Percentiles rank a stretch among this genome's conserved stretches.
phyloP scores from a whole-genome alignment of 768 basidiomycete genomes.

The Tylopilus balloui region DNA sequence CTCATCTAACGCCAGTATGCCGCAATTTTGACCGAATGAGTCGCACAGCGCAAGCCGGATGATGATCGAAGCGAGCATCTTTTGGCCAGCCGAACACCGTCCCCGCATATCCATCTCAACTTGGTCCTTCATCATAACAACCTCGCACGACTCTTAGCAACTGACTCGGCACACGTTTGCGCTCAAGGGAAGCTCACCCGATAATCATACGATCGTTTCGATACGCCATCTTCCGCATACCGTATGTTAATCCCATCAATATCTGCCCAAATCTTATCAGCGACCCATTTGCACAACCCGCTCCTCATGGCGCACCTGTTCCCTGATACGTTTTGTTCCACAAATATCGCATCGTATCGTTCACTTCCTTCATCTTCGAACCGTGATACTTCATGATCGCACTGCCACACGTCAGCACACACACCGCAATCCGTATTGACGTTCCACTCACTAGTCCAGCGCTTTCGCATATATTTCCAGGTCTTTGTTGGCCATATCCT shows the following conservation, averaged over 20 bases:
- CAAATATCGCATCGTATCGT: conserved; percentile 92
- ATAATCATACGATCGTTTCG: conserved; percentile 95
- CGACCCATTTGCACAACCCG: neutral
- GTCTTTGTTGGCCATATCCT: conserved; percentile 96
- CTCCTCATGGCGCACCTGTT: conserved; percentile 56
- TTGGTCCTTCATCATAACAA: conserved; percentile 98
- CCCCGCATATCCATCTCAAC: conserved; percentile 99
- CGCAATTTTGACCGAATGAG: conserved; percentile 96
- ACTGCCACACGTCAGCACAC: conserved; percentile 41
- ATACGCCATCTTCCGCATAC: conserved; percentile 86
- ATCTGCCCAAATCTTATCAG: conserved; percentile 48
- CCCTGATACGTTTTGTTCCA: conserved; percentile 99
- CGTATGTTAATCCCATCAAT: conserved; percentile 96
- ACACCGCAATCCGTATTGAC: neutral
- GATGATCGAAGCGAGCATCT: conserved; percentile 97
- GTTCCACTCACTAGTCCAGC: conserved; percentile 79
- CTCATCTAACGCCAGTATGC: conserved; percentile 95
- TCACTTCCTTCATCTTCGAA: conserved; percentile 99
- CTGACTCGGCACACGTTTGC: conserved; percentile 3
- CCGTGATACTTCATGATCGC: conserved; percentile 99
- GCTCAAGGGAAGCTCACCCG: conserved; percentile 51
- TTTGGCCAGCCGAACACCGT: conserved; percentile 96
- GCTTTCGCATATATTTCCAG: conserved; percentile 98
- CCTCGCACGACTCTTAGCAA: conserved; percentile 44
- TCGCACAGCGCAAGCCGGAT: conserved; percentile 96